Evolutionary conservation across 306 rosid species (phyloP), one percentile per base, ranked within the genome.

Genomic region (Amphicarpaea edgeworthii): DNA sequence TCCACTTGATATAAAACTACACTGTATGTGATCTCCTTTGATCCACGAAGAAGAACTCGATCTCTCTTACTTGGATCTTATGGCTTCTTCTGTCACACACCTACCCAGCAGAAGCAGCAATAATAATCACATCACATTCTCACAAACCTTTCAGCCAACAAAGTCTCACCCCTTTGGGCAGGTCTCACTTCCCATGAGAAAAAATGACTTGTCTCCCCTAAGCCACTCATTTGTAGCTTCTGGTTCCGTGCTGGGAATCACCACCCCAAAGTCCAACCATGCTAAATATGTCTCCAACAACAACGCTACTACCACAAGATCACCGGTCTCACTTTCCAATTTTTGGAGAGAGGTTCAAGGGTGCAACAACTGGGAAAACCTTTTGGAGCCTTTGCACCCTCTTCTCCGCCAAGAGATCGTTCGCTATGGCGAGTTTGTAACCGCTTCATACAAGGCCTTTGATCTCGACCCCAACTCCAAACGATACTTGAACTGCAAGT

Each of bases 331-430:
- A 24, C 73, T 93, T 54, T 21, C 82, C 3, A 20, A 82, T 6
- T 20, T 71, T 8, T 94, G 98, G 98, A 84, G 86, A 53, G 88
- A 90, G 43, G 75, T 95, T 51, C 97, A 92, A 20, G 98, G 98
- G 60, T 87, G 88, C 57, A 80, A 85, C 49, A 59, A 95, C 78
- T 95, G 98, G 98, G 93, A 95, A 8, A 74, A 90, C 26, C 88
- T 95, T 4, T 59, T 95, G 1, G 80, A 90, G 12, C 98, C 97
- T 3, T 85, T 95, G 55, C 90, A 95, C 76, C 98, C 97, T 10
- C 86, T 95, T 68, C 93, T 95, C 7, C 90, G 91, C 3, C 79
- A 26, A 12, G 98, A 95, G 78, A 83, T 92, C 0, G 80, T 95
- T 65, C 92, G 98, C 0, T 95, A 90, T 16, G 98, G 97, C 0